Evolutionary conservation across 768 basidiomycete species (phyloP), one percentile per base, ranked within the genome.

Genomic region (Strobilomyces confusus): DNA sequence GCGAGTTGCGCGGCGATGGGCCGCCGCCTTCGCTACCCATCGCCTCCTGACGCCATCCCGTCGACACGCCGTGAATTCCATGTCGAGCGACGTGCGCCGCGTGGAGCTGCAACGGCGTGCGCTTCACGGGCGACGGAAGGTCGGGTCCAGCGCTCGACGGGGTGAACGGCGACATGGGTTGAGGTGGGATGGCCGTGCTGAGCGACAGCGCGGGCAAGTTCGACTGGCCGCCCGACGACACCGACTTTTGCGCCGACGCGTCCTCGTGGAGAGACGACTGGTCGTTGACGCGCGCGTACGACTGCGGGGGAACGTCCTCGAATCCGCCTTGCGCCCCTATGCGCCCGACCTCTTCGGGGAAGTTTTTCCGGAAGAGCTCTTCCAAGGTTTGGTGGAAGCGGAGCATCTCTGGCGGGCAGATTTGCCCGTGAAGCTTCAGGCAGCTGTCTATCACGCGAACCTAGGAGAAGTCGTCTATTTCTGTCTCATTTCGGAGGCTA

Each of bases 351-450:
- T 93, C 91, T 34, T 92, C 91, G 4, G 80, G 70, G 72, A 91
- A 93, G 63, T 91, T 91, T 69, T 87, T 89, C 51, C 76, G 80
- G 76, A 92, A 93, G 70, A 93, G 87, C 56, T 80, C 84, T 66
- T 90, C 86, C 42, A 98, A 76, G 0, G 92, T 92, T 54, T 87
- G 85, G 65, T 98, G 95, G 79, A 98, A 98, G 5, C 84, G 80
- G n/a, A 87, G 73, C 80, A 97, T 95, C 67, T 94, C 92, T 13
- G 83, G 80, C 0, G 90, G 82, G 65, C 92, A 94, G 29, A 95
- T 72, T 42, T 83, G 78, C 2, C 83, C 84, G 65, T 98, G 94
- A 6, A 98, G 77, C 60, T 81, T 83, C 49, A 98, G 77, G 64
- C 92, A 94, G 49, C 80, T 82, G 57, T 93, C 88, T 45, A 98